Evolutionary conservation across 805 yeast genomes (phyloP).

Genomic region (Ogataea trehaloabstinens): DNA sequence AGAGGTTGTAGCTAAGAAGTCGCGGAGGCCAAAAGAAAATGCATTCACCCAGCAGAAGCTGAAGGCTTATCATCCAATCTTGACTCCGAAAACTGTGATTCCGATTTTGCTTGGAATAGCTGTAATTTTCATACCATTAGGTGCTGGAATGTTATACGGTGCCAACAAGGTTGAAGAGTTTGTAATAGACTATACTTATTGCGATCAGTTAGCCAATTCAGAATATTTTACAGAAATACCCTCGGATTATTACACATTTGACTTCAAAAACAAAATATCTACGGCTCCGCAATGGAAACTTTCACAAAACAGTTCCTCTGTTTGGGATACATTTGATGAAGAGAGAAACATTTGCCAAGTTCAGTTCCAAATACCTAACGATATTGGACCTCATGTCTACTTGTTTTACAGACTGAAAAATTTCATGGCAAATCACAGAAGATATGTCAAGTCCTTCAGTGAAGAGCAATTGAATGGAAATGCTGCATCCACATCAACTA

Average conservation of each 20-base stretch:
- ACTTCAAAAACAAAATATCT: slow-evolving; percentile 47
- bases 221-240: slow-evolving; percentile 57
- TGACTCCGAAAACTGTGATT: slow-evolving; percentile 88
- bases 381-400: slow-evolving; percentile 70
- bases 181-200: slow-evolving; percentile 71
- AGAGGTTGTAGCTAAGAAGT: slow-evolving; percentile 40
- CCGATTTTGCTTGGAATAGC: slow-evolving; percentile 77
- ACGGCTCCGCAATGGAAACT: slow-evolving; percentile 67
- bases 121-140: slow-evolving; percentile 85
- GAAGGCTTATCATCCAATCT: slow-evolving; percentile 66
- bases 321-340: slow-evolving; percentile 41
- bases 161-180: slow-evolving; percentile 74
- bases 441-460: slow-evolving; percentile 85
- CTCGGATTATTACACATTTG: slow-evolving; percentile 48
- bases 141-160: slow-evolving; percentile 79
- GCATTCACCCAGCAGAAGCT: slow-evolving; percentile 57
- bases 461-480: slow-evolving; percentile 78
- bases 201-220: slow-evolving; percentile 49
- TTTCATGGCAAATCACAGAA: slow-evolving; percentile 91
- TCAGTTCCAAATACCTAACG: slow-evolving; percentile 72
- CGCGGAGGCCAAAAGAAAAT: slow-evolving; percentile 63
- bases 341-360: slow-evolving; percentile 59
- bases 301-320: slow-evolving; percentile 37
- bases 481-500: slow-evolving; percentile 49
- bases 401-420: slow-evolving; percentile 81